Base-by-base conservation (phyloP, 1,284 basidiomycete species). In the Phellopilus nigrolimitatus region DNA sequence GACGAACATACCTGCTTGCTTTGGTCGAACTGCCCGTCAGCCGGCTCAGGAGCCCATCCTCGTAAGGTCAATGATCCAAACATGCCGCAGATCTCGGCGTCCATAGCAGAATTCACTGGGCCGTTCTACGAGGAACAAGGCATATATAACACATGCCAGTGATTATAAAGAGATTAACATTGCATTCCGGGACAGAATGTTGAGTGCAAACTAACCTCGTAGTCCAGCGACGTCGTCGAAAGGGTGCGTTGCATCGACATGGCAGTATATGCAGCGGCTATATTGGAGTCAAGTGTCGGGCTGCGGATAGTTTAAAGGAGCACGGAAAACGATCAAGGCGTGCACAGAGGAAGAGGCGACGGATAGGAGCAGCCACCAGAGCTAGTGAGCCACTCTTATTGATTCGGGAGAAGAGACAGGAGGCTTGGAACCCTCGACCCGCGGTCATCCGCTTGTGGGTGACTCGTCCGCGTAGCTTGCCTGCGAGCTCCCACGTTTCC, bases 61-160 rank as follows among this genome's bases (percentile, higher is more conserved):
- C 28, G 27, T 7, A 53, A 36, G 21, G 21, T 47, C 44, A 53
- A 38, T 22, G 51, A 53, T 8, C 51, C 51, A 53, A 53, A 42
- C 51, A 53, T 48, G 17, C 21, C 25, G 30, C 51, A 47, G 10
- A 53, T 48, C 13, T 53, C 51, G 31, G 49, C n/a, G 31, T 51
- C 49, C 41, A 50, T 50, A n/a, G 27, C 39, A 25, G 39, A 33
- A 21, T 38, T 40, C n/a, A n/a, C n/a, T n/a, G n/a, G n/a, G 21
- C 31, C 12, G 13, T 36, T 17, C 45, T 28, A 12, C 25, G 22
- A 28, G 17, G 9, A 42, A 17, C 28, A 50, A 19, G 37, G 22
- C 27, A 30, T 6, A 28, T 12, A 28, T 31, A 47, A 21, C 15
- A 44, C 24, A n/a, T 13, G 4, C n/a, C 4, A 17, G 5, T 27